phyloP scores from a whole-genome alignment of 2,329 filamentous ascomycete genomes.

The Colletotrichum sp. region DNA sequence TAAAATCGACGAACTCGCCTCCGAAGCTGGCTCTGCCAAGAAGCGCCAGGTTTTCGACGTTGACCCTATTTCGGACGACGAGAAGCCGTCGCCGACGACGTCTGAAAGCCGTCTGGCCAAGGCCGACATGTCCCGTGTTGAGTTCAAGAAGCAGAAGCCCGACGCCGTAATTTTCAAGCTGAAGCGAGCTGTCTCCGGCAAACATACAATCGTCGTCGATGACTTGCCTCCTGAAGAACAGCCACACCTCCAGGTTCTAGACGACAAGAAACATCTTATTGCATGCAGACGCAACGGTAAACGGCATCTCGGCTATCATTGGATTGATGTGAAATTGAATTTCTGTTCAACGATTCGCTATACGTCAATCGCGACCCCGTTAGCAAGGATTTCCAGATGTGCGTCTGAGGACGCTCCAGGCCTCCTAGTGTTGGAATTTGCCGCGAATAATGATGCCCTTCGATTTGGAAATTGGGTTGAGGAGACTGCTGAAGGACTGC shows the following conservation, averaged over 20 bases:
- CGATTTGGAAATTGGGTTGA: not conserved
- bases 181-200: not conserved
- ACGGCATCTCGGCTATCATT: not conserved
- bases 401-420: not conserved
- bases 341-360: not conserved
- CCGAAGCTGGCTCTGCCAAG: not conserved
- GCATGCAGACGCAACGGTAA: not conserved
- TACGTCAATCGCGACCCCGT: not conserved
- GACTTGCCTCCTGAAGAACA: not conserved
- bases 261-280: not conserved
- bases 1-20: not conserved
- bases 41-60: not conserved
- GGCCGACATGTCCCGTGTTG: not conserved
- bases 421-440: not conserved
- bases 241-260: not conserved
- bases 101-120: not conserved
- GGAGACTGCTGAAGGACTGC: fast-evolving
- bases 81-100: not conserved
- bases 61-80: not conserved
- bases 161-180: not conserved
- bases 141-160: not conserved
- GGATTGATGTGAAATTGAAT: conserved; percentile 7
- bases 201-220: not conserved
- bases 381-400: not conserved
- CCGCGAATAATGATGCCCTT: not conserved